phyloP scores from a whole-genome alignment of 2,329 filamentous ascomycete species.

The Orbilia oligospora region DNA sequence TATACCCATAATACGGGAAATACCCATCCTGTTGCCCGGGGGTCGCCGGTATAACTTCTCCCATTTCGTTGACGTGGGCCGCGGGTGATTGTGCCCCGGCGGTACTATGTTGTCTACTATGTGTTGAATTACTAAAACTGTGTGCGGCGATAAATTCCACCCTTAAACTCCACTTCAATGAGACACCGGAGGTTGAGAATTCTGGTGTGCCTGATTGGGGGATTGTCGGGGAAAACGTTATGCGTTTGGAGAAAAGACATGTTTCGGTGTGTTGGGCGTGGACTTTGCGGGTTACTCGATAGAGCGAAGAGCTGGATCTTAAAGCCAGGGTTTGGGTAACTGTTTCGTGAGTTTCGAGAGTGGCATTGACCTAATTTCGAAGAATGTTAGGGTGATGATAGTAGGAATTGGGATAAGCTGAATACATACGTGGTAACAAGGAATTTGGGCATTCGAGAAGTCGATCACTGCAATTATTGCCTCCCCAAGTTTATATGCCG shows the following conservation, averaged over 20 bases:
- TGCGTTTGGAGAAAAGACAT: constrained; percentile 82
- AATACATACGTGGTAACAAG: constrained; percentile 80
- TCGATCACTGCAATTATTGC: constrained; percentile 86
- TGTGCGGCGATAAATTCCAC: constrained; percentile 92
- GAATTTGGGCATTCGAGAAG: constrained; percentile 81
- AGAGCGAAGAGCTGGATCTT: constrained; percentile 86
- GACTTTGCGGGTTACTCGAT: constrained; percentile 85
- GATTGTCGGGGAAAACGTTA: constrained; percentile 86
- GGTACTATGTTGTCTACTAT: constrained; percentile 63
- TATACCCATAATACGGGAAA: constrained; percentile 64
- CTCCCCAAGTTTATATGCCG: constrained; percentile 90
- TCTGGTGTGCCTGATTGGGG: constrained; percentile 88
- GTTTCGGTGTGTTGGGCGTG: constrained; percentile 85
- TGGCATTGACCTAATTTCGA: constrained; percentile 71
- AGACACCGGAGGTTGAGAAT: constrained; percentile 90
- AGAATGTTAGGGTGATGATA: neutral
- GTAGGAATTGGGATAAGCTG: neutral
- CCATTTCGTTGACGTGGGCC: constrained; percentile 62
- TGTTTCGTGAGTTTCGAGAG: constrained; percentile 88
- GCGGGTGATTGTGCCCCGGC: constrained; percentile 65
- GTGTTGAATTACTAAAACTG: constrained; percentile 64
- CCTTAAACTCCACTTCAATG: constrained; percentile 87
- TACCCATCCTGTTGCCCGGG: constrained; percentile 62
- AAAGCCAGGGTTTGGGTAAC: constrained; percentile 85
- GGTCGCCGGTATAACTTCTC: constrained; percentile 63